Conservation (phyloP, 2,329 filamentous ascomycete genomes). For the Chrysosporium queenslandicum region DNA sequence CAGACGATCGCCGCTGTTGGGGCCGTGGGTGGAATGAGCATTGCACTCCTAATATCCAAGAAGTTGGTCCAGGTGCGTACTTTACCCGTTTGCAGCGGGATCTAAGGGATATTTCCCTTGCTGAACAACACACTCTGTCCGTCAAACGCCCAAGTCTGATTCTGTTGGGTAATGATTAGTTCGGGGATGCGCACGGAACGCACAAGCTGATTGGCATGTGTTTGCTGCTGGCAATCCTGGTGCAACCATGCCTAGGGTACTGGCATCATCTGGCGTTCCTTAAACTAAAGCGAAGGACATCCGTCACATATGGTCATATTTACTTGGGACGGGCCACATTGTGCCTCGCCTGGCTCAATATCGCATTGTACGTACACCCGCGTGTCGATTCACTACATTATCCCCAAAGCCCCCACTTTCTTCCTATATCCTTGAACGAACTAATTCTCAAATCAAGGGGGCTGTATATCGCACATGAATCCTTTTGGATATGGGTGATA, state of each 20-base stretch:
- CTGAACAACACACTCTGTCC: neutral
- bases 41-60: neutral
- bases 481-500: neutral
- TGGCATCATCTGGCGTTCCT: conserved; percentile 4
- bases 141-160: neutral
- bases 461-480: conserved; percentile 1
- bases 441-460: neutral
- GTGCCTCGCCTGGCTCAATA: neutral
- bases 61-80: conserved; percentile 1
- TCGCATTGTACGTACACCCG: neutral
- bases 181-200: neutral
- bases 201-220: conserved; percentile 6
- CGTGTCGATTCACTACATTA: no score
- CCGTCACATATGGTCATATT: conserved; percentile 4
- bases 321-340: neutral
- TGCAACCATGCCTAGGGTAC: conserved; percentile 8
- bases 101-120: no score
- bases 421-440: no score
- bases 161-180: neutral
- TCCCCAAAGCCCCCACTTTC: no score
- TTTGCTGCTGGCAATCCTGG: neutral
- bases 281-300: neutral
- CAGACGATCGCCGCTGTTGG: neutral
- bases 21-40: conserved; percentile 4
- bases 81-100: no score